Conservation (phyloP, 371 early-diverging fungal genomes). For the Mucor irregularis region DNA sequence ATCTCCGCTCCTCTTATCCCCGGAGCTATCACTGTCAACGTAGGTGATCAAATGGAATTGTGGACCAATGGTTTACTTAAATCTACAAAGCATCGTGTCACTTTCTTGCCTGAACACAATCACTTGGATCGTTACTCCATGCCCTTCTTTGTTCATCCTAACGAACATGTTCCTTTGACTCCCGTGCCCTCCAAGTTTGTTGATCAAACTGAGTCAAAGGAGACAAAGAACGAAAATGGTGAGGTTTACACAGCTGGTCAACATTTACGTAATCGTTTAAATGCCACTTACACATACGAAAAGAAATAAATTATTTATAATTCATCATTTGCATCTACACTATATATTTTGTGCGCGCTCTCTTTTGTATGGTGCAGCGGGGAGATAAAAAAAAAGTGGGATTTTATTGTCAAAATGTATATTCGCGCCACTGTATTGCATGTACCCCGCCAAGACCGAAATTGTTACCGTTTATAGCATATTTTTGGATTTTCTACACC, state of each 20-base stretch:
- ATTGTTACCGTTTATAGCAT: no score
- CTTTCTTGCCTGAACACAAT: conserved; percentile 59
- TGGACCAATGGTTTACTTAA: conserved; percentile 75
- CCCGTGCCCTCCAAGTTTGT: conserved; percentile 47
- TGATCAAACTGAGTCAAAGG: conserved; percentile 1
- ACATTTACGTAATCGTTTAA: conserved; percentile 36
- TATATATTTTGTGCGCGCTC: no score
- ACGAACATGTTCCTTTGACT: conserved; percentile 37
- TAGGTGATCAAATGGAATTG: conserved; percentile 62
- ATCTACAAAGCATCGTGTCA: conserved; percentile 73
- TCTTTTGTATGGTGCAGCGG: no score
- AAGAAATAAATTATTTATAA: conserved; percentile 5
- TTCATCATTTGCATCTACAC: no score
- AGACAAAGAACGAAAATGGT: conserved; percentile 1
- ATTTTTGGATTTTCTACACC: no score
- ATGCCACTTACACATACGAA: conserved; percentile 35
- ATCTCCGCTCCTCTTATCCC: conserved; percentile 65
- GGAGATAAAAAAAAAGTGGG: no score
- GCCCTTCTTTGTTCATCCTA: conserved; percentile 69
- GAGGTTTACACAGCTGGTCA: conserved; percentile 37
- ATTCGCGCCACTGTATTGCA: no score
- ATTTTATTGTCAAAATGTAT: no score
- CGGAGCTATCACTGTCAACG: conserved; percentile 66
- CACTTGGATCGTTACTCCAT: conserved; percentile 68
- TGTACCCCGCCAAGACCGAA: no score